Base-by-base conservation (phyloP, 2,329 filamentous ascomycete genomes). In the Cytospora schulzeri region DNA sequence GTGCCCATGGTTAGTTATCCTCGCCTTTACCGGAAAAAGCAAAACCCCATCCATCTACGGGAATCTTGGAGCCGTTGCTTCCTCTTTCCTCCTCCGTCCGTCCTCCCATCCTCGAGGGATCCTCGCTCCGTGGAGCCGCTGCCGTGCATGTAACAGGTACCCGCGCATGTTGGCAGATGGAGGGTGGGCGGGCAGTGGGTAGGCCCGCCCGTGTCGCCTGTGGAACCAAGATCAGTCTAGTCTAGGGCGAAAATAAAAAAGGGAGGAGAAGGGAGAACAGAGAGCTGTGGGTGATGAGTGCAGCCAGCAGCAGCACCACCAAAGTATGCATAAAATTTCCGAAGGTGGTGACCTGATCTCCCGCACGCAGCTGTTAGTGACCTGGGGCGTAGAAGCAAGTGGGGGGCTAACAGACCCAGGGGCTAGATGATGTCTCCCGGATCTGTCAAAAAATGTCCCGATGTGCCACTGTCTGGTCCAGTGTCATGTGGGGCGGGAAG, bases 251-350 rank as follows among this genome's bases (percentile, higher is more conserved):
- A n/a, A 41, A n/a, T 8, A 9, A 15, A 15, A 19, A 7, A 41
- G 17, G 17, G 35, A 41, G 19, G 35, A 41, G 35, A 17, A 41
- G 17, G 6, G 17, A 17, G 8, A 19, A 19, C 19, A 9, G 51
- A 35, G 56, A 60, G 55, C 60, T 66, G 60, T 50, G 45, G 55
- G 64, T 35, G 38, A 64, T 64, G 45, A 51, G 64, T 63, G 51
- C 64, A 58, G 62, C 52, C 31, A 62, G 55, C 35, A 28, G 48
- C 38, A 62, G 55, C 35, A 28, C 33, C 38, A 56, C 53, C 48
- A 54, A 26, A 35, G 64, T 63, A 63, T 64, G 64, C 64, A 66
- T 64, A 45, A 61, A 66, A 64, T 61, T 66, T 54, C 64, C 64
- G 61, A 66, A 57, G 55, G 57, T 38, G n/a, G 57, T 51, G 52